phyloP scores from a whole-genome alignment of 306 rosid genomes.

The Glycyrrhiza uralensis region DNA sequence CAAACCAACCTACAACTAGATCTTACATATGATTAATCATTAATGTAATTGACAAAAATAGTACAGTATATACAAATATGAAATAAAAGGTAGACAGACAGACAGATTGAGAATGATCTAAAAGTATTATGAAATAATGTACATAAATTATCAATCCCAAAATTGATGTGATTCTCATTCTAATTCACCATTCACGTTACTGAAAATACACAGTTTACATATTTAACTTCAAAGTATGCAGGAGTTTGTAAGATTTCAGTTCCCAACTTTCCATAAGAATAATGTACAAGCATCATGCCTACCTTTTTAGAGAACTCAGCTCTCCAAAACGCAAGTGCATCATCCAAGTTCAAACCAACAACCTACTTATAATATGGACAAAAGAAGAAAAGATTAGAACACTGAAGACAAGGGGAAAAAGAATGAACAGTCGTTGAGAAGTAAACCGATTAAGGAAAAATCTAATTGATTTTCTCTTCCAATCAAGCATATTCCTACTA shows the following conservation, averaged over 20 bases:
- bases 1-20: conserved; percentile 61
- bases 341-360: conserved; percentile 86
- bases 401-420: not conserved
- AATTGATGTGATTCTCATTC: conserved; percentile 1
- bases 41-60: conserved; percentile 7
- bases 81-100: not conserved
- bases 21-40: conserved; percentile 4
- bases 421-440: not conserved
- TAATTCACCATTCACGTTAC: not conserved
- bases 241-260: not conserved
- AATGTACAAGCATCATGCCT: conserved; percentile 15
- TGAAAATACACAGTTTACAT: not conserved
- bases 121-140: not conserved
- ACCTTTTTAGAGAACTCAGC: conserved; percentile 82
- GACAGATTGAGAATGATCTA: not conserved
- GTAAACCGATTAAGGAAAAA: not conserved
- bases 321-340: conserved; percentile 87
- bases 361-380: conserved; percentile 46
- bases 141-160: not conserved
- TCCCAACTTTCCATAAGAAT: not conserved
- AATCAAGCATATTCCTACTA: not conserved
- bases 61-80: not conserved
- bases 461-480: not conserved
- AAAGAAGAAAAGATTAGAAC: not conserved
- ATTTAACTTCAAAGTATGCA: not conserved